Evolutionary conservation across 192 early-diverging fungal genomes (phyloP).

Genomic region (Umbelopsis isabellina): DNA sequence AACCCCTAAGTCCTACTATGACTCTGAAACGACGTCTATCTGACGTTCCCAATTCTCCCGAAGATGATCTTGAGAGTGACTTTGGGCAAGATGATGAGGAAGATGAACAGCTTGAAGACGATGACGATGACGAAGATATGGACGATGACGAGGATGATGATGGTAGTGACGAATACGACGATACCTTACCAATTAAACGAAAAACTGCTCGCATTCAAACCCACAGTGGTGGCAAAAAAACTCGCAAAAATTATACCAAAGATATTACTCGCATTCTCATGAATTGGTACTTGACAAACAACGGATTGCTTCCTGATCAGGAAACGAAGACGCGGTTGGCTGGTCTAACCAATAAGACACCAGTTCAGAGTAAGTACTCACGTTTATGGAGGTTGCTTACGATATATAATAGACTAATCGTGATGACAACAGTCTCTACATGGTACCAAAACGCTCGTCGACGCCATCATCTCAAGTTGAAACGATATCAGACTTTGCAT

Average conservation of each 20-base stretch:
- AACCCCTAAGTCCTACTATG: not conserved
- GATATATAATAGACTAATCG: not conserved
- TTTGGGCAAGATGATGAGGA: not conserved
- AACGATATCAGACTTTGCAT: slow-evolving; percentile 13
- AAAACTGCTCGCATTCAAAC: not conserved
- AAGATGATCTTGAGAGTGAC: slow-evolving; percentile 7
- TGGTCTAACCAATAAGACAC: slow-evolving; percentile 23
- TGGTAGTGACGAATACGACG: slow-evolving; percentile 14
- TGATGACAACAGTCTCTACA: slow-evolving; percentile 21
- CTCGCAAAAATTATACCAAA: slow-evolving; percentile 31
- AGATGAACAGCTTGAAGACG: not conserved
- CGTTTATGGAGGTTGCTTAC: too few relatives aligned
- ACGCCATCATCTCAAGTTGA: slow-evolving; percentile 28
- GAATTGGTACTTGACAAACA: slow-evolving; percentile 32
- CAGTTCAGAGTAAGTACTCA: slow-evolving; percentile 29
- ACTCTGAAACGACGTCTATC: not conserved
- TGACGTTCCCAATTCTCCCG: not conserved
- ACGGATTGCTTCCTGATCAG: slow-evolving; percentile 27
- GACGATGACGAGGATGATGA: not conserved
- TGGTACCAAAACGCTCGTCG: slow-evolving; percentile 38
- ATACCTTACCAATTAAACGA: not conserved
- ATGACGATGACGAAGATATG: not conserved
- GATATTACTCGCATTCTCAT: slow-evolving; percentile 30
- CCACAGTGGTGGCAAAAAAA: slow-evolving; percentile 3
- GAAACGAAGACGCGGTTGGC: slow-evolving; percentile 27